Evolutionary conservation across 306 rosid genomes (phyloP).

Genomic region (Pachyrhizus erosus): DNA sequence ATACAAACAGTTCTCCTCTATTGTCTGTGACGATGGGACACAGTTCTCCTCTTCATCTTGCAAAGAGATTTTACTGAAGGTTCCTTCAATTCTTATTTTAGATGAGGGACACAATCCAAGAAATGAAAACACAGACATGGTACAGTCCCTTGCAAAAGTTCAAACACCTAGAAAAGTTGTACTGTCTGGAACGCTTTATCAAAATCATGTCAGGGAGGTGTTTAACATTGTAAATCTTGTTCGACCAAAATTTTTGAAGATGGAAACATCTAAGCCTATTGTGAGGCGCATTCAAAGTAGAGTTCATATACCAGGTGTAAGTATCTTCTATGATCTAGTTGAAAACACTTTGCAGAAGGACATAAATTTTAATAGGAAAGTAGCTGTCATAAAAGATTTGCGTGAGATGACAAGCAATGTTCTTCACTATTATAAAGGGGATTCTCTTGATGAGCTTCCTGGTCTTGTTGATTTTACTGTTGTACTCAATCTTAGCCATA

Average conservation of each 20-base stretch:
- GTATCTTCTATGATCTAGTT: slow-evolving; percentile 70
- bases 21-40: slow-evolving; percentile 65
- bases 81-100: slow-evolving; percentile 84
- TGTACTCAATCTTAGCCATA: slow-evolving; percentile 64
- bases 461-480: slow-evolving; percentile 87
- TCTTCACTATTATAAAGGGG: slow-evolving; percentile 94
- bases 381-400: slow-evolving; percentile 78
- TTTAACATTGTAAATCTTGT: slow-evolving; percentile 85
- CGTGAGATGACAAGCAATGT: slow-evolving; percentile 92
- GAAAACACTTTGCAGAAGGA: slow-evolving; percentile 87
- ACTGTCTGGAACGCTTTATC: slow-evolving; percentile 89
- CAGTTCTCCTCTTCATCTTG: slow-evolving; percentile 51
- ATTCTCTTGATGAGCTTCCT: slow-evolving; percentile 96
- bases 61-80: slow-evolving; percentile 70
- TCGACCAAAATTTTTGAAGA: slow-evolving; percentile 75
- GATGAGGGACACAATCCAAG: slow-evolving; percentile 97
- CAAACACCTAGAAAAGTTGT: slow-evolving; percentile 87
- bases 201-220: slow-evolving; percentile 91
- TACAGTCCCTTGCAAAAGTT: slow-evolving; percentile 78
- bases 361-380: slow-evolving; percentile 73
- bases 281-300: slow-evolving; percentile 73
- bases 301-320: slow-evolving; percentile 60
- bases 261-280: slow-evolving; percentile 69
- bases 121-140: slow-evolving; percentile 83
- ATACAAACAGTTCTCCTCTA: slow-evolving; percentile 86